Conservation (phyloP, 495 filamentous ascomycete species). For the Penicillium malachiteum region DNA sequence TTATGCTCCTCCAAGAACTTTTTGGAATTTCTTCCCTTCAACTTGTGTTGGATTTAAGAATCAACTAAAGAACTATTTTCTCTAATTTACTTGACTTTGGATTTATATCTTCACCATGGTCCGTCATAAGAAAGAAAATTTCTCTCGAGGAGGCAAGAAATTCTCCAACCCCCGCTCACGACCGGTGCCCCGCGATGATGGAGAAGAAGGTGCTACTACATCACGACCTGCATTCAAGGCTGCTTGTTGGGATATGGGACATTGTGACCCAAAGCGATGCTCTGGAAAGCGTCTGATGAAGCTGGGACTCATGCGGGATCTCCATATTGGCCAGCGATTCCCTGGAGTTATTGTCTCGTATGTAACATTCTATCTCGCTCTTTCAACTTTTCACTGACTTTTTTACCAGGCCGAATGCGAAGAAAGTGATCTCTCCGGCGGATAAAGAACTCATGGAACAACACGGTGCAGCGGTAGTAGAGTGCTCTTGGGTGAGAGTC, state of each 20-base stretch:
- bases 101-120: slow-evolving; percentile 56
- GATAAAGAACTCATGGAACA: slow-evolving; percentile 79
- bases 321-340: slow-evolving; percentile 87
- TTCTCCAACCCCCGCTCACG: slow-evolving; percentile 51
- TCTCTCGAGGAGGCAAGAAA: slow-evolving; percentile 68
- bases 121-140: slow-evolving; percentile 90
- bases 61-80: background rate
- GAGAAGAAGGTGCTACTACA: slow-evolving; percentile 30
- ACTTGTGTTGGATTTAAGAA: background rate
- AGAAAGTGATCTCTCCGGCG: slow-evolving; percentile 74
- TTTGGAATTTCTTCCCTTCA: slow-evolving; percentile 7
- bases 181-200: slow-evolving; percentile 44
- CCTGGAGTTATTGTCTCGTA: slow-evolving; percentile 87
- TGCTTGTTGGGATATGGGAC: slow-evolving; percentile 95
- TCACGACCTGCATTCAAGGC: slow-evolving; percentile 74
- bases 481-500: slow-evolving; percentile 93
- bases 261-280: slow-evolving; percentile 96
- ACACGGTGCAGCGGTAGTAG: slow-evolving; percentile 91
- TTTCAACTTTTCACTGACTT: slow-evolving; percentile 14
- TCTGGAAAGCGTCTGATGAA: slow-evolving; percentile 92
- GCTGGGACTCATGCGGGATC: slow-evolving; percentile 88
- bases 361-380: slow-evolving; percentile 18
- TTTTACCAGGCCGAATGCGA: slow-evolving; percentile 73
- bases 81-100: background rate
- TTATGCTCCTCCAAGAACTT: slow-evolving; percentile 22